Evolutionary conservation across 495 filamentous ascomycete genomes (phyloP).

Genomic region (Hypoxylon rickii): DNA sequence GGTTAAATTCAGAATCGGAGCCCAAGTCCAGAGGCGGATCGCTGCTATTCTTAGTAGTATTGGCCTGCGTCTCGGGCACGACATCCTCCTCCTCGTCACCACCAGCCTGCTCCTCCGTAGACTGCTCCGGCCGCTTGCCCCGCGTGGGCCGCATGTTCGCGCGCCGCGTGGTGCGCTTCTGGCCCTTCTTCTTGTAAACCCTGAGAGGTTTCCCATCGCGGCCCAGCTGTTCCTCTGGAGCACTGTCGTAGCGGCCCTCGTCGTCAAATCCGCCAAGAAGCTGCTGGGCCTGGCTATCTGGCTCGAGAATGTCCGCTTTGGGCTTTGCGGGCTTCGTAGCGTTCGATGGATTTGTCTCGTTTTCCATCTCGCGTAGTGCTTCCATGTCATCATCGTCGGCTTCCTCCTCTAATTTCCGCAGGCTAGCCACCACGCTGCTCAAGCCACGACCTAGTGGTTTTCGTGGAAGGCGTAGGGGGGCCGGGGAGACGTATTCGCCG

Average conservation of each 20-base stretch:
- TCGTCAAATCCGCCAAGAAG: constrained; percentile 68
- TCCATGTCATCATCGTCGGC: constrained; percentile 78
- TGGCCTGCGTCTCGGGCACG: constrained; percentile 52
- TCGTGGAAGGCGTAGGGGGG: constrained; percentile 61
- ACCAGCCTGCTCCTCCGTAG: constrained; percentile 34
- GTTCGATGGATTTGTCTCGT: constrained; percentile 42
- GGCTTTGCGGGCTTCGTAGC: constrained; percentile 24
- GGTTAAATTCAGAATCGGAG: constrained; percentile 34
- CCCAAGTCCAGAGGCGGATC: constrained; percentile 19
- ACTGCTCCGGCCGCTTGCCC: constrained; percentile 43
- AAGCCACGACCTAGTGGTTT: constrained; percentile 73
- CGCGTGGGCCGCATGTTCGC: constrained; percentile 69
- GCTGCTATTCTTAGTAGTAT: constrained; percentile 26
- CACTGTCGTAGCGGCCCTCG: constrained; percentile 53
- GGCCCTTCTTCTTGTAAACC: constrained; percentile 88
- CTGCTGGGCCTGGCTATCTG: constrained; percentile 62
- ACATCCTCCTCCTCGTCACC: constrained; percentile 31
- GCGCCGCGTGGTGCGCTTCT: constrained; percentile 81
- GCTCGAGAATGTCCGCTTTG: constrained; percentile 52
- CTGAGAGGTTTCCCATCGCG: constrained; percentile 56
- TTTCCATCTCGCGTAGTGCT: constrained; percentile 78
- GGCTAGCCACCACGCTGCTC: constrained; percentile 74
- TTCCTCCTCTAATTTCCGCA: constrained; percentile 82
- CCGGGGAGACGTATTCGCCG: constrained; percentile 47
- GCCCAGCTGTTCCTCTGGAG: constrained; percentile 50